phyloP scores from a whole-genome alignment of 208 protist genomes.

The Crithidia brevicula region DNA sequence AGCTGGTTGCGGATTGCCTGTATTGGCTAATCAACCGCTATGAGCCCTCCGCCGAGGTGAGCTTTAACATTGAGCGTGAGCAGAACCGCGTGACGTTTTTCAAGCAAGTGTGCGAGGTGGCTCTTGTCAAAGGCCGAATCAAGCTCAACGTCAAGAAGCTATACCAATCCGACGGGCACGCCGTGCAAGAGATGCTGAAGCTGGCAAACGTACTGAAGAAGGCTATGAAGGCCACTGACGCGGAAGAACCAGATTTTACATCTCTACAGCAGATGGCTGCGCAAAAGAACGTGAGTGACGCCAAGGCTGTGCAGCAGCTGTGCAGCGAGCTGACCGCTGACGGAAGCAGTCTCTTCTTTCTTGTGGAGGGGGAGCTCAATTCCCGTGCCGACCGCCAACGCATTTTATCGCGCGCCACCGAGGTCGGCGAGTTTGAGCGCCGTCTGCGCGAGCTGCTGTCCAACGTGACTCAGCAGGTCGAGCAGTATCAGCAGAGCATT shows the following conservation, averaged over 20 bases:
- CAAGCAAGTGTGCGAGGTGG: slow-evolving; percentile 90
- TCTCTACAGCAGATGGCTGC: slow-evolving; percentile 85
- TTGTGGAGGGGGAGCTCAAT: slow-evolving; percentile 84
- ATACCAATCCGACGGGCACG: slow-evolving; percentile 95
- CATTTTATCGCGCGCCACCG: slow-evolving; percentile 83
- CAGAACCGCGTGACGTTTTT: slow-evolving; percentile 93
- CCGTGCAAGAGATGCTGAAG: slow-evolving; percentile 97
- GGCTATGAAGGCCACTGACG: slow-evolving; percentile 78
- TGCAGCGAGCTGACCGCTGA: slow-evolving; percentile 90
- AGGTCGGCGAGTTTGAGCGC: slow-evolving; percentile 93
- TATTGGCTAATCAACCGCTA: slow-evolving; percentile 95
- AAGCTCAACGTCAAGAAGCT: slow-evolving; percentile 96
- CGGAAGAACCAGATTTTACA: slow-evolving; percentile 79
- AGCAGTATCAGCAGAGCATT: slow-evolving; percentile 85
- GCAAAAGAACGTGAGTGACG: slow-evolving; percentile 82
- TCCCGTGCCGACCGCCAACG: slow-evolving; percentile 74
- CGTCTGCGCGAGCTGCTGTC: slow-evolving; percentile 80
- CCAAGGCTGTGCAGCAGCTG: slow-evolving; percentile 88
- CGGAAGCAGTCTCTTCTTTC: slow-evolving; percentile 89
- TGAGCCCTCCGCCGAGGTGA: slow-evolving; percentile 92
- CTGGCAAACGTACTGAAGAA: slow-evolving; percentile 91
- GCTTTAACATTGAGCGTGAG: slow-evolving; percentile 91
- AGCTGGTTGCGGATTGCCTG: slow-evolving; percentile 93
- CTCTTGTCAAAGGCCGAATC: slow-evolving; percentile 86
- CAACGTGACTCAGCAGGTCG: slow-evolving; percentile 78